Base-by-base conservation (phyloP, 495 filamentous ascomycete species). In the Friedmanniomyces endolithicus region DNA sequence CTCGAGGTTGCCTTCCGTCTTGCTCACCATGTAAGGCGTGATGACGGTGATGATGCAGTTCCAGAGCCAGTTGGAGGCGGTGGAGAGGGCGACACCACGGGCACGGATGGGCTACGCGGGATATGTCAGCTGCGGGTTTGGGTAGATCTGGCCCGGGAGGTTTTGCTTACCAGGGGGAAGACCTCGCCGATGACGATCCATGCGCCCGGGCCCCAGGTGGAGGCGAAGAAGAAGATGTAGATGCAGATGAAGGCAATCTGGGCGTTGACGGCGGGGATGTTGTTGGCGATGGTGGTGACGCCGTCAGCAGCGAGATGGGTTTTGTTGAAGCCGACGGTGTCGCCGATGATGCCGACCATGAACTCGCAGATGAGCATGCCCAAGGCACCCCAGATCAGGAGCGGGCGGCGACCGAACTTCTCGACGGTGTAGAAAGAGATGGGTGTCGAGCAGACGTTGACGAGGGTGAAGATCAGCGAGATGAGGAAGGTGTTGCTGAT, bases 101-200 rank as follows among this genome's bases (percentile, higher is more conserved):
- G 87, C 83, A 63, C 87, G 84, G 71, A 90, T 89, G 49, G 82
- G 84, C 37, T 41, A 19, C 2, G 17, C 4, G 16, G 14, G 12
- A 14, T 3, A 6, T 16, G 37, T 41, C 37, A 41, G 37, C 37
- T 31, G 27, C 27, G 27, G 37, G 3, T 41, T 41, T n/a, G n/a
- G n/a, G n/a, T n/a, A n/a, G n/a, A n/a, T n/a, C n/a, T n/a, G n/a
- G n/a, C n/a, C n/a, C n/a, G n/a, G n/a, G n/a, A n/a, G n/a, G n/a
- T n/a, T n/a, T n/a, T n/a, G n/a, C 37, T 41, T 41, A 41, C 37
- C 37, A 92, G 79, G 19, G 87, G 86, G 81, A 82, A 92, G 73
- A 89, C 85, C 72, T 92, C 87, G 59, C 87, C 87, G 57, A 89
- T 87, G 64, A 90, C 78, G 56, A 92, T 53, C 87, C 87, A 90